These are phyloP conservation scores for Chlorella vulgaris DNA, from an alignment of 139 green algal genomes.

Conservation along the genomic window DNA sequence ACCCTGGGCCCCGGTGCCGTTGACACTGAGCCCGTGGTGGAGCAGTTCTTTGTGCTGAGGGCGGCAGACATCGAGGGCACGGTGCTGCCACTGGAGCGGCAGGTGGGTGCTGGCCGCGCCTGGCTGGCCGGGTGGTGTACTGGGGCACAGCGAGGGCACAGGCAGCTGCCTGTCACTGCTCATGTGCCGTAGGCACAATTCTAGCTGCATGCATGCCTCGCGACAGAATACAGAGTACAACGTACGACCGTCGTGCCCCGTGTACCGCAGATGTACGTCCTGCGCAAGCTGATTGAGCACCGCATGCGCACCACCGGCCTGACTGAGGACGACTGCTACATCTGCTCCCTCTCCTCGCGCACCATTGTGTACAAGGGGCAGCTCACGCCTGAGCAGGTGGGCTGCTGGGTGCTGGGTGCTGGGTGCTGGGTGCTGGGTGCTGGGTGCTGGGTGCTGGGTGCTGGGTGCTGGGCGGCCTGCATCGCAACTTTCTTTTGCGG, in stretches of 20 bases:
- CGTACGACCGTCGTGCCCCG: too few species aligned
- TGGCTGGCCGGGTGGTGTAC: too few species aligned
- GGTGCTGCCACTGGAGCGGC: conserved; percentile 33
- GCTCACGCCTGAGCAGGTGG: conserved; percentile 86
- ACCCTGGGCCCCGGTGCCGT: conserved; percentile 77
- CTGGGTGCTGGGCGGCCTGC: too few species aligned
- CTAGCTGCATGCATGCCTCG: too few species aligned
- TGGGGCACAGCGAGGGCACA: too few species aligned
- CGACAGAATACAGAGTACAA: too few species aligned
- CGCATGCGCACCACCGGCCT: conserved; percentile 43
- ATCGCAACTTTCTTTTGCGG: too few species aligned
- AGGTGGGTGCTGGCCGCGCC: too few species aligned
- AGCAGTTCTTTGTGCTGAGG: conserved; percentile 87
- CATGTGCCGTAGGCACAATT: too few species aligned
- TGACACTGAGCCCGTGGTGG: conserved; percentile 83
- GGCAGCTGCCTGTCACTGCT: too few species aligned
- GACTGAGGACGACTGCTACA: conserved; percentile 85
- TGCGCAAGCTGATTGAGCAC: conserved; percentile 84
- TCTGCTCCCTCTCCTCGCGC: conserved; percentile 86
- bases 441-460: too few species aligned
- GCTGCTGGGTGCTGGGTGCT: neutral
- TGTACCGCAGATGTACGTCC: conserved; percentile 80
- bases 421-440: too few species aligned
- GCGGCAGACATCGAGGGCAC: conserved; percentile 44
- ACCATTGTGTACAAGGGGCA: conserved; percentile 98